Evolutionary conservation across 768 basidiomycete genomes (phyloP).

Genomic region (Kwoniella bestiolae): DNA sequence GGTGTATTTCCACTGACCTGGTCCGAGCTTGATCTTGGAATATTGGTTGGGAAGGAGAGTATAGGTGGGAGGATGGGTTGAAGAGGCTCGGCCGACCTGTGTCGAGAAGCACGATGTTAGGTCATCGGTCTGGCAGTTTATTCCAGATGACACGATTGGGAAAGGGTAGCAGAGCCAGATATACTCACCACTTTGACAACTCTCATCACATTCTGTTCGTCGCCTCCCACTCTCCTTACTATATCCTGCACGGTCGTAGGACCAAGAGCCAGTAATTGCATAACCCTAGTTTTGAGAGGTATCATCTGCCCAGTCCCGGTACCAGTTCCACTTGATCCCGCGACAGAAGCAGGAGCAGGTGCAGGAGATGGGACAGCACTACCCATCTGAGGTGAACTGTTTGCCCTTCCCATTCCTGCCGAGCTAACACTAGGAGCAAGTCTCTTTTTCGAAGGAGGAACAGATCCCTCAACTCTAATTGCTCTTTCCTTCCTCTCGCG

Average conservation of each 20-base stretch:
- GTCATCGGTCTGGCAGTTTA: no score
- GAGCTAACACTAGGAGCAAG: constrained; percentile 2
- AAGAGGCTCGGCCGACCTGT: constrained; percentile 38
- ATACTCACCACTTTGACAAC: constrained; percentile 48
- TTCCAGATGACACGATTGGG: no score
- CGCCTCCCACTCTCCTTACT: constrained; percentile 38
- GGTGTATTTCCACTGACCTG: constrained; percentile 42
- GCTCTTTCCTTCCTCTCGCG: constrained; percentile 28
- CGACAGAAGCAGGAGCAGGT: not conserved
- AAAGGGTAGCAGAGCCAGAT: no score
- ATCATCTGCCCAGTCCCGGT: constrained; percentile 22
- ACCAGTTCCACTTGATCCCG: not conserved
- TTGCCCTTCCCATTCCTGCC: constrained; percentile 30
- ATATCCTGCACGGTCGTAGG: constrained; percentile 37
- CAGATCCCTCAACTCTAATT: constrained; percentile 20
- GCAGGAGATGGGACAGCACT: not conserved
- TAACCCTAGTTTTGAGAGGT: constrained; percentile 51
- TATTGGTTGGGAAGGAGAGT: constrained; percentile 46
- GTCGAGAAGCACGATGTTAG: not conserved
- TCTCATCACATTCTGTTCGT: constrained; percentile 44
- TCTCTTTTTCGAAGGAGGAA: constrained; percentile 10
- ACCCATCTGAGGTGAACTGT: constrained; percentile 28
- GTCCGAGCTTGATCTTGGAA: constrained; percentile 46
- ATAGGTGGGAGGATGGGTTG: constrained; percentile 27
- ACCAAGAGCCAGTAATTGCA: constrained; percentile 48